These are phyloP conservation scores for Spathaspora arborariae DNA, from an alignment of 805 yeast species.

Conservation along the genomic window DNA sequence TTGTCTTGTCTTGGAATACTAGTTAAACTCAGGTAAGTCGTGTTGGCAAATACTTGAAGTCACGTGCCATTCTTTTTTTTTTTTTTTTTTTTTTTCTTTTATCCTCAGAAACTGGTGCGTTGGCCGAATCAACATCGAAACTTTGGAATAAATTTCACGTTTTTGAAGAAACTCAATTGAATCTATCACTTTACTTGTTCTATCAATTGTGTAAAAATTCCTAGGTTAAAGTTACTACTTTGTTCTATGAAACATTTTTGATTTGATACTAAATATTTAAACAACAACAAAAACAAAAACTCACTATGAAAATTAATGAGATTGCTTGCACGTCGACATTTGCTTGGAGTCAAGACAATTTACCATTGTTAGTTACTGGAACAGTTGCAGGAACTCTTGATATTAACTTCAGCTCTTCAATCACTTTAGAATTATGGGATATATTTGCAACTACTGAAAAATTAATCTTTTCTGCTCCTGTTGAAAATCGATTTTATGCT, in stretches of 20 bases:
- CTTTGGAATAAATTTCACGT: background rate
- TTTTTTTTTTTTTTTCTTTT: background rate
- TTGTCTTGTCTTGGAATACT: no score
- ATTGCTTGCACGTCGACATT: constrained; percentile 86
- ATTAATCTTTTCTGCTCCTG: constrained; percentile 34
- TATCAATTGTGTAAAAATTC: background rate
- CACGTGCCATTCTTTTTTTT: background rate
- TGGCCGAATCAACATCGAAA: background rate
- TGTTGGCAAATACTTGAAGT: no score
- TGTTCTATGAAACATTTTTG: background rate
- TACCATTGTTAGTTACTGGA: constrained; percentile 83
- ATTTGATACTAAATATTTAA: background rate
- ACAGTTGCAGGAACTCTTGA: constrained; percentile 96
- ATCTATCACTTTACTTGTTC: no score
- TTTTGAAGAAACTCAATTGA: background rate
- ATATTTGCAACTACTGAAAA: constrained; percentile 41
- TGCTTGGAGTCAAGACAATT: constrained; percentile 83
- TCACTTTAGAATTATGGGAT: constrained; percentile 79
- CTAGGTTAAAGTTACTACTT: background rate
- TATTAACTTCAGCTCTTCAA: constrained; percentile 74
- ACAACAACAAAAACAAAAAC: background rate
- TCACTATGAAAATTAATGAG: constrained; percentile 72
- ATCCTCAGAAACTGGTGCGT: background rate
- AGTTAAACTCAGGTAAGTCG: no score
- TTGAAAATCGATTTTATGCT: constrained; percentile 56